Conservation (phyloP, 1,284 basidiomycete genomes). For the Tilletiaria anomala region DNA sequence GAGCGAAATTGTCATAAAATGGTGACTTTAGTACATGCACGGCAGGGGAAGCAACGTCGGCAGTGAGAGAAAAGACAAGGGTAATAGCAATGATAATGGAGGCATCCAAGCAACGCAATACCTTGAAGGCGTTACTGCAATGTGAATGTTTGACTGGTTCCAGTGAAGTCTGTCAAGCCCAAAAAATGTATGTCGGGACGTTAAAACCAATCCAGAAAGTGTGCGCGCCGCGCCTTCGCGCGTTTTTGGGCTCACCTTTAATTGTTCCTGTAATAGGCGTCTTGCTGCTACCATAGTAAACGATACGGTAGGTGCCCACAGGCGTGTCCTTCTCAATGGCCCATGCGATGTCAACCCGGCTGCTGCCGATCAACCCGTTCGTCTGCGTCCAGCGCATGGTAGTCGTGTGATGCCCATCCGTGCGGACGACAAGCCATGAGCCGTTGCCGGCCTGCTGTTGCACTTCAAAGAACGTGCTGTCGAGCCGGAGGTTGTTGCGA, state of each 20-base stretch:
- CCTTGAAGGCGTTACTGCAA: no score
- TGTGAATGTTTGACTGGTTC: no score
- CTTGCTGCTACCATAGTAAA: conserved; percentile 62
- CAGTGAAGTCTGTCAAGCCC: no score
- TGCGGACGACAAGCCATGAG: conserved; percentile 50
- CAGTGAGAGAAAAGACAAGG: no score
- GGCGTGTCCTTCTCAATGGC: conserved; percentile 44
- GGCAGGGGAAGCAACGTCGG: no score
- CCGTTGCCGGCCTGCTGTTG: conserved; percentile 46
- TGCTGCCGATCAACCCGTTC: conserved; percentile 11
- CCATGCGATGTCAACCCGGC: conserved; percentile 14
- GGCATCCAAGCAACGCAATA: no score
- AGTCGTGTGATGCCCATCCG: conserved; percentile 68
- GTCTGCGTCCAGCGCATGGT: conserved; percentile 51
- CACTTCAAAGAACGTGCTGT: conserved; percentile 57
- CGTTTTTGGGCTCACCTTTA: background rate
- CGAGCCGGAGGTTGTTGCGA: conserved; percentile 61
- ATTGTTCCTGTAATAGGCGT: conserved; percentile 42
- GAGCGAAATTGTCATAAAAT: no score
- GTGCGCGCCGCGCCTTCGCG: no score
- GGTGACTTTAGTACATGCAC: no score
- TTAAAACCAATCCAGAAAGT: no score
- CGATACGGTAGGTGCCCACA: conserved; percentile 51
- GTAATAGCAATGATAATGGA: no score
- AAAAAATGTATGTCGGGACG: no score